A percentile compares a stretch with the other conserved stretches of the same genome.
phyloP scores from a whole-genome alignment of 1,284 basidiomycete species.

The Puccinia sorghi region DNA sequence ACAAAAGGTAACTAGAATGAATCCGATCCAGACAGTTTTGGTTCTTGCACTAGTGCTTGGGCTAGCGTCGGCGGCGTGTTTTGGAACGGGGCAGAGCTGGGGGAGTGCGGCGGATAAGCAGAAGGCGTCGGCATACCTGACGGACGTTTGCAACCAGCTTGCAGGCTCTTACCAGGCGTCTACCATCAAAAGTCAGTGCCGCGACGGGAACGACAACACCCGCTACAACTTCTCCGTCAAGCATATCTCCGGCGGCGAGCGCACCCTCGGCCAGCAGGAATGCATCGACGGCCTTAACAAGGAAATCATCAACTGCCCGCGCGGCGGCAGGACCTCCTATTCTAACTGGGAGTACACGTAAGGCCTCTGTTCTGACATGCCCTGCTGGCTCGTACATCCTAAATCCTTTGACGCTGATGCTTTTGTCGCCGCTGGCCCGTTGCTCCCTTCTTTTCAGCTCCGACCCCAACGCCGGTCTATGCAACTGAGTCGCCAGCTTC shows the following conservation, averaged over 20 bases:
- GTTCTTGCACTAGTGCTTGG: not conserved
- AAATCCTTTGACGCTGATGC: no score
- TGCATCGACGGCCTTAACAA: conserved; percentile 17
- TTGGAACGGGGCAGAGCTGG: not conserved
- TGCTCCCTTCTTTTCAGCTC: no score
- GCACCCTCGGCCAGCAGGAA: not conserved
- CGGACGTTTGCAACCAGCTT: not conserved
- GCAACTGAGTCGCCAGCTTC: no score
- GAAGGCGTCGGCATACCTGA: not conserved
- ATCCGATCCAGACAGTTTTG: not conserved
- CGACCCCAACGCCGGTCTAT: no score
- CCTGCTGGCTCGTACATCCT: no score
- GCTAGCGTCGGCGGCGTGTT: not conserved
- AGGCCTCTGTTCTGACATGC: no score
- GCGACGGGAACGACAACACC: not conserved
- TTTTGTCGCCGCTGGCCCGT: no score
- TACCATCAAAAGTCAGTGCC: not conserved
- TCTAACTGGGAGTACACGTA: conserved; percentile 14
- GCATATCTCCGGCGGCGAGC: not conserved
- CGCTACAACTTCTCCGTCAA: not conserved
- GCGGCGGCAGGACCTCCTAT: not conserved
- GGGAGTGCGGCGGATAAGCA: not conserved
- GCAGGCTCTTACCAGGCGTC: not conserved
- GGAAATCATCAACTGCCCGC: not conserved
- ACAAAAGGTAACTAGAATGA: not conserved